Percentiles rank a stretch among this genome's conserved stretches.
Evolutionary conservation across 148 eudicot genomes (phyloP).

Genomic region (Selenicereus undatus): DNA sequence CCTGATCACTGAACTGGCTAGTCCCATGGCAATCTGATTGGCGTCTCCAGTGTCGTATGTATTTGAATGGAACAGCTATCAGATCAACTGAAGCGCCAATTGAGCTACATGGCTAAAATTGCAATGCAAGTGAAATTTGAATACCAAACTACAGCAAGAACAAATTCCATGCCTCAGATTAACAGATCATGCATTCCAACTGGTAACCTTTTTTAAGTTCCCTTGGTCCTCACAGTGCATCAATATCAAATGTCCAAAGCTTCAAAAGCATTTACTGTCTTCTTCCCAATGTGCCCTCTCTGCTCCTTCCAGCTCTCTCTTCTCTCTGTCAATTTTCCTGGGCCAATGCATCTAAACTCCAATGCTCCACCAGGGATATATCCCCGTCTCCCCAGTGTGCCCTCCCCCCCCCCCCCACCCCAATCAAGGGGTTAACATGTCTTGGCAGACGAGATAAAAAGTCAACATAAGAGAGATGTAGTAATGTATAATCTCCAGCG

Average conservation of each 20-base stretch:
- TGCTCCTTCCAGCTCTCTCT: background rate
- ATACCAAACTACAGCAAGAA: background rate
- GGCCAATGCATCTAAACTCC: too few species aligned
- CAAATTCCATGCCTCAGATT: background rate
- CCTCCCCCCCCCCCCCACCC: too few species aligned
- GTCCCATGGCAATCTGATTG: too few species aligned
- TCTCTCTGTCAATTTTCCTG: background rate
- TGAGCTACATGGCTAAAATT: background rate
- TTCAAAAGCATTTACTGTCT: background rate
- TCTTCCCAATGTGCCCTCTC: background rate
- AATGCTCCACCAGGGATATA: too few species aligned
- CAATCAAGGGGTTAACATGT: too few species aligned
- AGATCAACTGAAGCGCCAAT: background rate
- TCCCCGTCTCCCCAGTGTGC: too few species aligned
- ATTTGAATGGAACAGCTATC: too few species aligned
- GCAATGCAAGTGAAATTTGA: too few species aligned
- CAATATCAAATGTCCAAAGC: background rate
- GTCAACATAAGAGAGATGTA: too few species aligned
- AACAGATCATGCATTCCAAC: background rate
- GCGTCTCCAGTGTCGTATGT: too few species aligned
- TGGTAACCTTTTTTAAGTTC: background rate
- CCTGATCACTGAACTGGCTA: background rate
- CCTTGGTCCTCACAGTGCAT: background rate
- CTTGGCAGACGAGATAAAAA: too few species aligned
- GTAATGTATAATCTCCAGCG: too few species aligned